phyloP scores from a whole-genome alignment of 352 stramenopile species.

The Stephanocyclus meneghinianus region DNA sequence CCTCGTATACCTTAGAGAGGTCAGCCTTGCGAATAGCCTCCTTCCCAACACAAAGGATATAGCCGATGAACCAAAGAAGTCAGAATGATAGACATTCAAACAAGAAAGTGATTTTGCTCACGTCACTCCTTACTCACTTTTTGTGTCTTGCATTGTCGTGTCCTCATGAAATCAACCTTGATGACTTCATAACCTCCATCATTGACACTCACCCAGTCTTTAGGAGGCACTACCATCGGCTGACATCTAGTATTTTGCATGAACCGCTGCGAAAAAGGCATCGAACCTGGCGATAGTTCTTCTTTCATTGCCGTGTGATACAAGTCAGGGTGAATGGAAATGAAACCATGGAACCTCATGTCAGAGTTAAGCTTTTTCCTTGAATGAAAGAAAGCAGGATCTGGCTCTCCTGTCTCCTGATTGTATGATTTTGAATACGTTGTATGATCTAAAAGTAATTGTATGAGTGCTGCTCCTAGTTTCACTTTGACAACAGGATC shows the following conservation, averaged over 20 bases:
- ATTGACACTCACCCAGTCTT: slow-evolving; percentile 87
- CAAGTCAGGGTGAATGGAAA: slow-evolving; percentile 68
- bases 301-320: slow-evolving; percentile 59
- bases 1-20: slow-evolving; percentile 87
- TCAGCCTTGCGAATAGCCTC: slow-evolving; percentile 88
- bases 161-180: slow-evolving; percentile 91
- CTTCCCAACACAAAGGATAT: slow-evolving; percentile 47
- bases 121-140: slow-evolving; percentile 42
- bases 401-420: slow-evolving; percentile 35
- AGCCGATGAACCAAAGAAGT: background rate
- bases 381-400: slow-evolving; percentile 58
- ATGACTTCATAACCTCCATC: slow-evolving; percentile 92
- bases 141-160: slow-evolving; percentile 79
- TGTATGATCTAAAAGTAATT: slow-evolving; percentile 68
- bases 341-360: slow-evolving; percentile 33
- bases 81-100: background rate
- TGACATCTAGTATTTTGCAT: slow-evolving; percentile 85
- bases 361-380: slow-evolving; percentile 34
- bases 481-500: slow-evolving; percentile 88
- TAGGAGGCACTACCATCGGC: slow-evolving; percentile 95
- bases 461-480: slow-evolving; percentile 80
- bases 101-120: background rate
- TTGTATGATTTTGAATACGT: slow-evolving; percentile 48
- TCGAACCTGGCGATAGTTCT: slow-evolving; percentile 64
- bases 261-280: slow-evolving; percentile 17